Conservation (phyloP, 352 stramenopile genomes). For the Pythium myriotylum region DNA sequence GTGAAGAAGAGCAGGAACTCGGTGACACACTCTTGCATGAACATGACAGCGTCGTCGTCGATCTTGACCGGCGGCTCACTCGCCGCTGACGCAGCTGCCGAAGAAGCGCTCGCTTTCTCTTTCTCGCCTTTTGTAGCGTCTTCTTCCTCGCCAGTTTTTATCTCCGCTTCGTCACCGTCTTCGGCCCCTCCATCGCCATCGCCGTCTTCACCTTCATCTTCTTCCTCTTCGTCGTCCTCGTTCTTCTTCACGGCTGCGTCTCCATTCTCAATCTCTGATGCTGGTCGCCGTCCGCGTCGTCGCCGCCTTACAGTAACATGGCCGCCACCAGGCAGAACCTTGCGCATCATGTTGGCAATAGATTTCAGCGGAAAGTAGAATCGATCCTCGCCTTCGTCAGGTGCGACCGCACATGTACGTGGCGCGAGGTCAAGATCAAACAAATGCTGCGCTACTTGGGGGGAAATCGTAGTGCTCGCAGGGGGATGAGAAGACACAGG, state of each 20-base stretch:
- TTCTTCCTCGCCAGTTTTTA: constrained; percentile 26
- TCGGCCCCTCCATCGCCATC: constrained; percentile 9
- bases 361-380: constrained; percentile 75
- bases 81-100: not conserved
- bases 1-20: constrained; percentile 86
- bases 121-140: constrained; percentile 13
- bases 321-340: constrained; percentile 36
- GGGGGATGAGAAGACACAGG: not conserved
- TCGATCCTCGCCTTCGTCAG: constrained; percentile 65
- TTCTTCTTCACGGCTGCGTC: constrained; percentile 16
- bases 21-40: constrained; percentile 86
- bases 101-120: not conserved
- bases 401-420: constrained; percentile 37
- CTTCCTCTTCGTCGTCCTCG: constrained; percentile 23
- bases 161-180: constrained; percentile 10
- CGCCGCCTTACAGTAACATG: constrained; percentile 1
- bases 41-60: constrained; percentile 70
- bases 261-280: constrained; percentile 1
- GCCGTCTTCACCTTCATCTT: constrained; percentile 14
- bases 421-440: constrained; percentile 68
- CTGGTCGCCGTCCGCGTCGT: constrained; percentile 8
- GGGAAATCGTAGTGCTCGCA: constrained; percentile 39
- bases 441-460: constrained; percentile 60
- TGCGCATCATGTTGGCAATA: constrained; percentile 79
- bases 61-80: constrained; percentile 52